A percentile compares a stretch with the other conserved stretches of the same genome.
phyloP scores from a whole-genome alignment of 1,139 yeast genomes.

The Pichia sp. region DNA sequence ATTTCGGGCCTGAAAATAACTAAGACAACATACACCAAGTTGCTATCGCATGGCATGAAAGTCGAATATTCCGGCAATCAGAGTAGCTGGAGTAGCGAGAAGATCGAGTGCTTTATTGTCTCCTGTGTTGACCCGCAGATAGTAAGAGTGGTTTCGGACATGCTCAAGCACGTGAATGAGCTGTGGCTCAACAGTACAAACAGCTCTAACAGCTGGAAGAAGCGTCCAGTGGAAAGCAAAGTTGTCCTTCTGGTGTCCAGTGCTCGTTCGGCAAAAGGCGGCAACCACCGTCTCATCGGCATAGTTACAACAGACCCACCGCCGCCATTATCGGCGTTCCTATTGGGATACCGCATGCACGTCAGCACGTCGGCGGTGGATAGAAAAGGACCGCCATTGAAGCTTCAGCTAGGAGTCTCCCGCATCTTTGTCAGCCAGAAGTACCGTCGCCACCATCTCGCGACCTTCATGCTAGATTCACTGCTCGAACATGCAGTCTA shows the following conservation, averaged over 20 bases:
- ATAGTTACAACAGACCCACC: constrained; percentile 44
- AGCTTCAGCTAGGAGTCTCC: constrained; percentile 48
- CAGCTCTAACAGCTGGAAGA: constrained; percentile 7
- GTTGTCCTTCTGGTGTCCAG: constrained; percentile 3
- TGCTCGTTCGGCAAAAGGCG: background rate
- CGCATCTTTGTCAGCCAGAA: constrained; percentile 59
- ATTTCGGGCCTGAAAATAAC: constrained; percentile 39
- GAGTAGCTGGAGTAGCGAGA: background rate
- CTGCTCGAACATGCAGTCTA: constrained; percentile 45
- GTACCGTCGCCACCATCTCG: constrained; percentile 52
- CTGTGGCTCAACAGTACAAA: constrained; percentile 9
- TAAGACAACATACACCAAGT: constrained; percentile 13
- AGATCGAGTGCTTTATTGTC: constrained; percentile 30
- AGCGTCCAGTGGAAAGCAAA: constrained; percentile 3
- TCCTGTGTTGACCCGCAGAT: constrained; percentile 12
- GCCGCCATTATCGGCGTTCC: background rate
- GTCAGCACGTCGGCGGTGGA: constrained; percentile 33
- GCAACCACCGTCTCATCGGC: constrained; percentile 44
- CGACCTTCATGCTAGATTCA: constrained; percentile 39
- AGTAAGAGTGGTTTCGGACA: background rate
- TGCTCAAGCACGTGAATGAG: constrained; percentile 5
- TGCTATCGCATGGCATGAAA: constrained; percentile 28
- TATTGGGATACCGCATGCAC: constrained; percentile 47
- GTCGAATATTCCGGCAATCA: background rate
- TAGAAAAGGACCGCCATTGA: constrained; percentile 32